Percentiles rank a stretch among this genome's conserved stretches.
Evolutionary conservation across 2,329 filamentous ascomycete species (phyloP).

Genomic region (Beauveria bassiana): DNA sequence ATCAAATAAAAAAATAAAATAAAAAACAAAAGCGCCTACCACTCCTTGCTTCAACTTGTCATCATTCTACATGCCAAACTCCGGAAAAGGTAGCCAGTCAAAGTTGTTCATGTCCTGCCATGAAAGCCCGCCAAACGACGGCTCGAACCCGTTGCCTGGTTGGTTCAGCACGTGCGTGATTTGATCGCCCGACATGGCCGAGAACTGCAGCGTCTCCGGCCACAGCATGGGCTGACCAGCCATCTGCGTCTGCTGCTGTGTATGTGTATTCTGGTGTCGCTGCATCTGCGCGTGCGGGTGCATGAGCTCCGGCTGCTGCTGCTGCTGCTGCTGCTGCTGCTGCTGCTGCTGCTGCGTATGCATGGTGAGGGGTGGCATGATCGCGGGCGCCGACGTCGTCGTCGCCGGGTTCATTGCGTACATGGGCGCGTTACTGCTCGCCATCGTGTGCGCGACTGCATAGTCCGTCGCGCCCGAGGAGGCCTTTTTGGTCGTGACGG

Average conservation of each 20-base stretch:
- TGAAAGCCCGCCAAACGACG: conserved; percentile 45
- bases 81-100: conserved; percentile 48
- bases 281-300: not conserved
- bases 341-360: not conserved
- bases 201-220: conserved; percentile 52
- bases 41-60: too few relatives aligned
- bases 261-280: conserved; percentile 4
- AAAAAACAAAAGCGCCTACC: not conserved
- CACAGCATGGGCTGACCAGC: conserved; percentile 27
- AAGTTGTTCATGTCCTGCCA: conserved; percentile 52
- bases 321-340: not conserved
- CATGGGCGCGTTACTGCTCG: not conserved
- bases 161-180: conserved; percentile 59
- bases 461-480: conserved; percentile 11
- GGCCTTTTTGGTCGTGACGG: conserved; percentile 17
- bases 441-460: not conserved
- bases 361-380: not conserved
- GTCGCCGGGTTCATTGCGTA: conserved; percentile 5
- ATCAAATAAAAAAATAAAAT: too few relatives aligned
- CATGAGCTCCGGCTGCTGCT: not conserved
- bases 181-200: conserved; percentile 62
- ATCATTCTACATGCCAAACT: conserved; percentile 28
- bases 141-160: conserved; percentile 51
- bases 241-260: conserved; percentile 14
- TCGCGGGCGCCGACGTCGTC: not conserved